Evolutionary conservation across 768 basidiomycete species (phyloP).

Genomic region (Leccinum subgranulosum): DNA sequence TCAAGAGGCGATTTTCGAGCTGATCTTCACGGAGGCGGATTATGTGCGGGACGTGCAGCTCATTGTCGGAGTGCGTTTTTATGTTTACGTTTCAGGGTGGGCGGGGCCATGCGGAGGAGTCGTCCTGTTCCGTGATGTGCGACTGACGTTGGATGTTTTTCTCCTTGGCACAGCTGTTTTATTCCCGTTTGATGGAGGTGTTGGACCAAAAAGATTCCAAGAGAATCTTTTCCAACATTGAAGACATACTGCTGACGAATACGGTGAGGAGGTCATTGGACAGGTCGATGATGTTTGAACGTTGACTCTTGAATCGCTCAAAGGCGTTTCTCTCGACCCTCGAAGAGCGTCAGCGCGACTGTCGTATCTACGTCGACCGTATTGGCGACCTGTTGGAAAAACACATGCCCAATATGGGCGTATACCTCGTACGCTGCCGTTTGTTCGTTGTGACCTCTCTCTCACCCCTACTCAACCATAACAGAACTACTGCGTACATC

Average conservation of each 20-base stretch:
- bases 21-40: slow-evolving; percentile 85
- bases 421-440: slow-evolving; percentile 63
- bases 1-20: slow-evolving; percentile 95
- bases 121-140: neutral
- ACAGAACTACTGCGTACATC: slow-evolving; percentile 52
- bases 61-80: slow-evolving; percentile 71
- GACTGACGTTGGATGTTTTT: neutral
- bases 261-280: slow-evolving; percentile 51
- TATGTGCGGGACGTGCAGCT: slow-evolving; percentile 92
- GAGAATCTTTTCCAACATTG: slow-evolving; percentile 89
- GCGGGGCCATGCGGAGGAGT: neutral
- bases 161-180: slow-evolving; percentile 62
- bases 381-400: slow-evolving; percentile 81
- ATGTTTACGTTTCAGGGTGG: neutral
- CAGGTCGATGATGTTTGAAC: neutral
- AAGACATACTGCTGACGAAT: slow-evolving; percentile 87
- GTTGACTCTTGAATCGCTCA: neutral
- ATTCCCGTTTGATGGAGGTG: slow-evolving; percentile 68
- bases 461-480: neutral
- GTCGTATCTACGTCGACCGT: slow-evolving; percentile 84
- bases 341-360: slow-evolving; percentile 89
- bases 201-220: slow-evolving; percentile 75
- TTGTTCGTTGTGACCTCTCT: neutral
- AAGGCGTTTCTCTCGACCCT: slow-evolving; percentile 83
- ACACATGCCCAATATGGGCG: slow-evolving; percentile 72